Evolutionary conservation across 495 filamentous ascomycete genomes (phyloP), one percentile per base, ranked within the genome.

Genomic region (Trichoderma virens): DNA sequence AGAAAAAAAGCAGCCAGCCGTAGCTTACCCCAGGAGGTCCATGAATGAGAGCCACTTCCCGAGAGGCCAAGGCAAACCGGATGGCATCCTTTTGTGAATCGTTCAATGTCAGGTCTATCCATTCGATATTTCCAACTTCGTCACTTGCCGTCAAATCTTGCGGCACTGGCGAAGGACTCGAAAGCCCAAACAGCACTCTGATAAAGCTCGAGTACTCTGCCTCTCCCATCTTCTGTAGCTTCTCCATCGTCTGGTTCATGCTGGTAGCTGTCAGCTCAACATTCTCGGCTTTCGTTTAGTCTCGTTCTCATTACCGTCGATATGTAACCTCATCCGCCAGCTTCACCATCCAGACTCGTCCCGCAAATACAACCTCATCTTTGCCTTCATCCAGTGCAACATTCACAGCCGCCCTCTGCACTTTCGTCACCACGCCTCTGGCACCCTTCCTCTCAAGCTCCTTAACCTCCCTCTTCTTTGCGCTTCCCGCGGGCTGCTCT

Each of bases 281-380:
- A 38, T 18, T 13, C 34, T 63, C 32, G 4, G 25, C 8, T 59
- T 27, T 23, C 28, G 20, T 54, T 54, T n/a, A n/a, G 14, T 16
- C n/a, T 13, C 39, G 16, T 43, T 43, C 39, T 43, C 39, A 43
- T 45, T 63, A 90, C 88, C 92, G 81, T 76, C 89, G 84, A 75
- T 89, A 92, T 41, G 92, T 97, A 67, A 97, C 88, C 77, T 98
- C 95, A 75, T 98, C 96, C 18, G 94, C 92, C 70, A 98, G 77
- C 79, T 98, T 98, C 25, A 98, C 87, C 34, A 86, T 69, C 86
- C 84, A 87, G 35, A 87, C 70, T 60, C 80, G 74, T 25, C 84
- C 87, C 43, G 78, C 79, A 70, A 89, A 76, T 47, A 81, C 83
- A 61, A 81, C 83, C 63, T 87, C 80, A 54, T 85, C 85, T 69